Evolutionary conservation across 2,329 filamentous ascomycete genomes (phyloP), one percentile per base, ranked within the genome.

Genomic region (Colletotrichum camelliae): DNA sequence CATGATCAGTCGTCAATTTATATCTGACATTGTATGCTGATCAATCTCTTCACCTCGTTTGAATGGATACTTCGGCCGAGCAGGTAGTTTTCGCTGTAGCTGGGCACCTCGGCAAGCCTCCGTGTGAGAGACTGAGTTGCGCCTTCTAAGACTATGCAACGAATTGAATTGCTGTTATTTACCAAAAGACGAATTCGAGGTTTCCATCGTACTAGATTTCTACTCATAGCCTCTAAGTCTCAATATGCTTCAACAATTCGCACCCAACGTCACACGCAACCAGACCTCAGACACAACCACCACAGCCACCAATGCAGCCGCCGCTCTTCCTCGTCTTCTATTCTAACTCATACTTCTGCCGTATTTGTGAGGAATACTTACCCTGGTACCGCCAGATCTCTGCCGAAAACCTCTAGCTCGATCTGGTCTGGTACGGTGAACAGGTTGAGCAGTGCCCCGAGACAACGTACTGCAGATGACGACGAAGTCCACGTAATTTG

Each of bases 271-370:
- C 18, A 43, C 37, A 43, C 5, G 4, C 0, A 43, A 10, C 4
- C 8, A 43, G 2, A 43, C 0, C 4, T 43, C 39, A 43, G 4
- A 10, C 2, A 43, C 16, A 4, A n/a, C 39, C 39, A 43, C 16
- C 39, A 43, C 16, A 10, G 0, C 0, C 39, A 4, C 35, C 15
- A 16, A 8, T 6, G 1, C 0, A 43, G 39, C 39, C 18, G 18
- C 1, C 18, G 0, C 4, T 43, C 39, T 43, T 2, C 18, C 0
- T 43, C 9, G 0, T 43, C 39, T n/a, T 43, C 18, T 43, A 4
- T 39, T 31, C 7, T 31, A 8, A 3, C 9, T 31, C 5, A 8
- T 8, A 39, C 15, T 18, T 8, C 15, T 9, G 9, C 24, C 24
- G 24, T 24, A 24, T 39, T 39, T 39, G 4, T 0, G 18, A n/a